A percentile compares a stretch with the other conserved stretches of the same genome.
These are phyloP conservation scores for Camelina laxa DNA, from an alignment of 345 rosid species.

Conservation along the genomic window DNA sequence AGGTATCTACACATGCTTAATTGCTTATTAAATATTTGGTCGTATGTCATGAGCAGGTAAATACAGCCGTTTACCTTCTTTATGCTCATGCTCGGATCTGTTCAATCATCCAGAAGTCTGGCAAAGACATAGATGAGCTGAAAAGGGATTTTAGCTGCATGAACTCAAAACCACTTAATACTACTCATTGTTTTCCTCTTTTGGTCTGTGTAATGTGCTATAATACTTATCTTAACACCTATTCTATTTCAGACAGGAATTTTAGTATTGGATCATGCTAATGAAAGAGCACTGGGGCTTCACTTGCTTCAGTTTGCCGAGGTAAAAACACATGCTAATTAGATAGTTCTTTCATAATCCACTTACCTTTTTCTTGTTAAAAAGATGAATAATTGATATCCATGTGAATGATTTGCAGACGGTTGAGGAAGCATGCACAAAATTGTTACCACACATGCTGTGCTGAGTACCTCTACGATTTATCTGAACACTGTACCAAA, in stretches of 20 bases:
- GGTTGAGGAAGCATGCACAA: constrained; percentile 79
- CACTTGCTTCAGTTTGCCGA: constrained; percentile 75
- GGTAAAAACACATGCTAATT: constrained; percentile 41
- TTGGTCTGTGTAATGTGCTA: background rate
- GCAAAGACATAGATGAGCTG: constrained; percentile 66
- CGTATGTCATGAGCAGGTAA: constrained; percentile 56
- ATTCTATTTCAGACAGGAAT: constrained; percentile 49
- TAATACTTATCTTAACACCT: background rate
- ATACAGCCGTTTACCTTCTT: constrained; percentile 83
- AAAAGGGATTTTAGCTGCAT: constrained; percentile 54
- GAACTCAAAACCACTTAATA: background rate
- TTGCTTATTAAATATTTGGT: background rate
- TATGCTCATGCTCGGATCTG: constrained; percentile 86
- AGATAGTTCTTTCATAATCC: background rate
- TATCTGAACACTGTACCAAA: constrained; percentile 67
- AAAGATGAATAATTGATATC: background rate
- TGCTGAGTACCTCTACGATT: constrained; percentile 76
- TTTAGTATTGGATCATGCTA: constrained; percentile 55
- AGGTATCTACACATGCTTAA: background rate
- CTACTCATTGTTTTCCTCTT: no score
- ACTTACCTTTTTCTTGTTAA: background rate
- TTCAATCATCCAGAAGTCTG: constrained; percentile 46
- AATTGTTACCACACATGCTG: constrained; percentile 62
- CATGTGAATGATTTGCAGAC: constrained; percentile 40
- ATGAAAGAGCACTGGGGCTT: constrained; percentile 70